Conservation (phyloP, 495 filamentous ascomycete genomes). For the Halenospora varia region DNA sequence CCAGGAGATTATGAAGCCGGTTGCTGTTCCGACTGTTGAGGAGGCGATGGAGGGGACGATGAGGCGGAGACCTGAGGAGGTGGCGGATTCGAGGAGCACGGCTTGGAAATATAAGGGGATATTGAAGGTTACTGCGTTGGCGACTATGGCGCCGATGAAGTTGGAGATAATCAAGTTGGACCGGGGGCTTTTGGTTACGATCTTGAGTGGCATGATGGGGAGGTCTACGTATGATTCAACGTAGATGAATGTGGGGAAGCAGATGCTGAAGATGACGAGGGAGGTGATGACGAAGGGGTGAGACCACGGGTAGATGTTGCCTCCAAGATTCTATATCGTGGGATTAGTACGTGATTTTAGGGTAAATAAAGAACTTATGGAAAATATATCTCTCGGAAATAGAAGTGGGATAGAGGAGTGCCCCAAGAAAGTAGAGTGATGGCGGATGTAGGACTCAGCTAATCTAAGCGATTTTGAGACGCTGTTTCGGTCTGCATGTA, state of each 20-base stretch:
- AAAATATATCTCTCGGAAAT: too few relatives aligned
- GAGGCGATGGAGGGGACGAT: conserved; percentile 55
- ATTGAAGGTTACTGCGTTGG: conserved; percentile 73
- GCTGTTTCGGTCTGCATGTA: too few relatives aligned
- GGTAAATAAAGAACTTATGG: too few relatives aligned
- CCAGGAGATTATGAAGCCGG: conserved; percentile 68
- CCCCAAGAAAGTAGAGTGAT: too few relatives aligned
- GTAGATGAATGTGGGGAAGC: conserved; percentile 55
- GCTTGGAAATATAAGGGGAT: conserved; percentile 78
- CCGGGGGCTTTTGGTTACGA: conserved; percentile 56
- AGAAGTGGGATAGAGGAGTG: too few relatives aligned
- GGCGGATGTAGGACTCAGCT: too few relatives aligned
- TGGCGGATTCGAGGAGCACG: conserved; percentile 67
- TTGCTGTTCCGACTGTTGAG: conserved; percentile 55
- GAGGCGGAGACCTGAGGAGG: conserved; percentile 67
- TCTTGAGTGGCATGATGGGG: conserved; percentile 68
- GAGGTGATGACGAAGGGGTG: conserved; percentile 66
- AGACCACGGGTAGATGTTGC: conserved; percentile 70
- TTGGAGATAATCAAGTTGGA: conserved; percentile 68
- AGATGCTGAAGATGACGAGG: conserved; percentile 50
- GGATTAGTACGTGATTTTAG: conserved; percentile 22
- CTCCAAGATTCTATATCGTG: conserved; percentile 56
- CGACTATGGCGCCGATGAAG: conserved; percentile 57
- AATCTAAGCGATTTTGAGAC: too few relatives aligned
- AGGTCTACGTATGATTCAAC: conserved; percentile 56